Conservation (phyloP, 768 basidiomycete genomes). For the Rhizopogon vulgaris region DNA sequence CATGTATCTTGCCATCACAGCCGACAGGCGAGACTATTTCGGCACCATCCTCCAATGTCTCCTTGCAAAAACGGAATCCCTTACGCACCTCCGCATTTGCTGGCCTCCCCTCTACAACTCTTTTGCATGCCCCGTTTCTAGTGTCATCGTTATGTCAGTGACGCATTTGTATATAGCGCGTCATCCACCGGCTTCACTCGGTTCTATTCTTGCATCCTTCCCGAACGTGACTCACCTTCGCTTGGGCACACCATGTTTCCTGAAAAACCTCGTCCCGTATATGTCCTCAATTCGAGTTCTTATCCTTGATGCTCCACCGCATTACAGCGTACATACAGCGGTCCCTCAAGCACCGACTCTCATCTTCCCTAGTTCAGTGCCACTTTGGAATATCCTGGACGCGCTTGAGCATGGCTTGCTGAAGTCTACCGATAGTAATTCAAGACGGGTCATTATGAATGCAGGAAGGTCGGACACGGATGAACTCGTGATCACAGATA, state of each 20-base stretch:
- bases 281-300: slow-evolving; percentile 1
- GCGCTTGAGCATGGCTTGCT: slow-evolving; percentile 5
- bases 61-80: neutral
- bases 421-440: neutral
- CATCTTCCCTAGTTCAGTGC: slow-evolving; percentile 1
- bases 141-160: neutral
- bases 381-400: slow-evolving; percentile 1
- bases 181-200: slow-evolving; percentile 1
- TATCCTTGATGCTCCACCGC: slow-evolving; percentile 4
- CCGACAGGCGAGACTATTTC: slow-evolving; percentile 1
- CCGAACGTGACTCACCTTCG: slow-evolving; percentile 3
- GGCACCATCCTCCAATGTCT: neutral
- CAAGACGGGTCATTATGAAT: neutral
- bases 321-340: neutral
- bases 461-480: neutral
- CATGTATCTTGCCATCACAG: neutral
- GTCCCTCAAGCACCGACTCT: neutral
- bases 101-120: slow-evolving; percentile 2
- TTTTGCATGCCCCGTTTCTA: neutral
- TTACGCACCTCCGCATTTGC: slow-evolving; percentile 3
- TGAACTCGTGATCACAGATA: neutral
- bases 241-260: slow-evolving; percentile 5
- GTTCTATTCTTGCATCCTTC: slow-evolving; percentile 4
- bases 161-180: slow-evolving; percentile 4
- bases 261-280: slow-evolving; percentile 3